Evolutionary conservation across 371 early-diverging fungal genomes (phyloP), one percentile per base, ranked within the genome.

Genomic region (Nematocida ironsii): DNA sequence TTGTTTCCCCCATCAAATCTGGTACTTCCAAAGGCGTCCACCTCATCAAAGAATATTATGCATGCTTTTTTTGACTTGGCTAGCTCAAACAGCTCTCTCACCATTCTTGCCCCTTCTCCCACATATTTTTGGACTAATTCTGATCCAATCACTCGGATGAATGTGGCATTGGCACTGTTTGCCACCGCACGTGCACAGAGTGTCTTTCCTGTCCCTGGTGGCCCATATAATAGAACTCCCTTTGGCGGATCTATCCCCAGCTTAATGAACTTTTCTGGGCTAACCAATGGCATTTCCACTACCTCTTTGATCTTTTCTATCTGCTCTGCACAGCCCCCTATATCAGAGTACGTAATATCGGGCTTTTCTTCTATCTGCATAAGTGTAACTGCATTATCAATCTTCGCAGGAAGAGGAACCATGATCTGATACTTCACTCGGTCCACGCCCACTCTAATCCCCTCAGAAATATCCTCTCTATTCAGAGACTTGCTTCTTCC

Each of bases 321-420:
- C 88, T 98, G 97, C 85, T 98, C 97, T 84, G 95, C 95, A 88
- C 97, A 93, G 76, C 99, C 99, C 85, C 99, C 99, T 13, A 99
- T 95, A 89, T 98, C 97, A 73, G 91, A 89, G 84, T 98, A 99
- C 0, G 98, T 97, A 27, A 98, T 95, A 88, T 98, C 97, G 3
- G 98, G 98, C 86, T 96, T 97, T 86, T 98, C 98, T 87, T 99
- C 99, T 78, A 98, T 96, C 89, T 96, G 96, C 98, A 99, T 98
- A 90, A 99, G 94, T 18, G 98, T 97, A 23, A 99, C 98, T 20
- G 95, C 91, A 45, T 98, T 93, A 88, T 99, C 99, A 82, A 99
- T 97, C 89, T 94, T 95, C 86, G 96, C 95, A 62, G 98, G 98
- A 47, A 99, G 89, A n/a, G 98, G 96, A 81, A 96, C 92, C 84